Conservation (phyloP, 1,284 basidiomycete species). For the Leucoagaricus sp. region DNA sequence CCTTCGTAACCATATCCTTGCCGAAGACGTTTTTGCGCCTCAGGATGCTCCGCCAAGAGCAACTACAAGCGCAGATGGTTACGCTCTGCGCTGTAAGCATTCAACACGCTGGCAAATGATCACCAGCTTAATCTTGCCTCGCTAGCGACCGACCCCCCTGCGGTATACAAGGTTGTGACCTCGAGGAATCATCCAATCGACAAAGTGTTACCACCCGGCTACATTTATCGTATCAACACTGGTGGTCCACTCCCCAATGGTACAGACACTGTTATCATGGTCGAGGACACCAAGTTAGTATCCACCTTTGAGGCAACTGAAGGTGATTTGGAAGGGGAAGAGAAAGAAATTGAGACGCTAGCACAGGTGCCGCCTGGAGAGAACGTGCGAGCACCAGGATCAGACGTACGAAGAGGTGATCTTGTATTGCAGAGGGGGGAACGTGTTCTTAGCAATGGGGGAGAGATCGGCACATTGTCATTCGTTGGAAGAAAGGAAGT, state of each 20-base stretch:
- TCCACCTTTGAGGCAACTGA: constrained; percentile 46
- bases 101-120: background rate
- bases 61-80: constrained; percentile 88
- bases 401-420: constrained; percentile 71
- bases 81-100: constrained; percentile 70
- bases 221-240: constrained; percentile 78
- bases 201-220: constrained; percentile 46
- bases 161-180: constrained; percentile 74
- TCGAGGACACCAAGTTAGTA: constrained; percentile 82
- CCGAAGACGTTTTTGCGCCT: constrained; percentile 70
- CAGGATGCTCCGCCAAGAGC: constrained; percentile 60
- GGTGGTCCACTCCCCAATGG: constrained; percentile 76
- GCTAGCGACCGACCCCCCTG: constrained; percentile 60
- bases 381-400: constrained; percentile 74
- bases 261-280: constrained; percentile 85
- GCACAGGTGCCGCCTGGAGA: constrained; percentile 66
- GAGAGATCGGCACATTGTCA: constrained; percentile 83
- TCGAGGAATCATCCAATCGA: constrained; percentile 45
- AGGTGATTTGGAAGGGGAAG: constrained; percentile 54
- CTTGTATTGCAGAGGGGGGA: constrained; percentile 67
- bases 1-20: constrained; percentile 70
- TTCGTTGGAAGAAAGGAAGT: constrained; percentile 79
- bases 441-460: constrained; percentile 65
- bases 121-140: background rate
- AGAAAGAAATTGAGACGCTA: constrained; percentile 68